Evolutionary conservation across 371 early-diverging fungal species (phyloP).

Genomic region (Smittium mucronatum): DNA sequence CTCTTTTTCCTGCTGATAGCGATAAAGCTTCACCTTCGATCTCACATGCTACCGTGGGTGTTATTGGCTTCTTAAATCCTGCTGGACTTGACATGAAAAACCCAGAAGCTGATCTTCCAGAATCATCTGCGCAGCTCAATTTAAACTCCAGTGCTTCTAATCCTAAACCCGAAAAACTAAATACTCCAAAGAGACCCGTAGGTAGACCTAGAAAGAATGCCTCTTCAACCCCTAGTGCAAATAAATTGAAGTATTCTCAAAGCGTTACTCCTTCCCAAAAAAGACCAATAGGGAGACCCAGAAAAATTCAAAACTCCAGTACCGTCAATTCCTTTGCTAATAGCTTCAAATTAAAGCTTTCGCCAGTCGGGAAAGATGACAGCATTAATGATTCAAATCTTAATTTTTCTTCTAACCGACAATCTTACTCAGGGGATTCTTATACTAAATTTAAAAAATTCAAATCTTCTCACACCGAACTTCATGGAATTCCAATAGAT

Average conservation of each 20-base stretch:
- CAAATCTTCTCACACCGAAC: neutral
- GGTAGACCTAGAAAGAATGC: neutral
- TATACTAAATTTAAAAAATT: neutral
- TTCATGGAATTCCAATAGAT: neutral
- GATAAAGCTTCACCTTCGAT: neutral
- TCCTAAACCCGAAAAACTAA: neutral
- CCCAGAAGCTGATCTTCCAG: neutral
- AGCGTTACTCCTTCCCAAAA: neutral
- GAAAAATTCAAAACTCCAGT: neutral
- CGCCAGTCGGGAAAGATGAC: too few species aligned
- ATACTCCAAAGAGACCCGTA: neutral
- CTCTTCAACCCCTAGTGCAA: neutral
- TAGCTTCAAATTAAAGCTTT: too few species aligned
- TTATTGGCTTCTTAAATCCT: too few species aligned
- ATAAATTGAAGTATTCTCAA: neutral
- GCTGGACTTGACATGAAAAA: neutral
- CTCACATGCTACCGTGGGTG: neutral
- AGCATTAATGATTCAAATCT: neutral
- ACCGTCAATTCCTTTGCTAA: neutral
- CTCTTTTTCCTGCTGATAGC: neutral
- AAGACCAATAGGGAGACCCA: neutral
- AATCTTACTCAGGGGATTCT: neutral
- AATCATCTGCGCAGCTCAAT: neutral
- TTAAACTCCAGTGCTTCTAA: neutral
- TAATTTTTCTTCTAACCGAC: neutral